Conservation (phyloP, 2,329 filamentous ascomycete species). For the Cladosporium halotolerans region DNA sequence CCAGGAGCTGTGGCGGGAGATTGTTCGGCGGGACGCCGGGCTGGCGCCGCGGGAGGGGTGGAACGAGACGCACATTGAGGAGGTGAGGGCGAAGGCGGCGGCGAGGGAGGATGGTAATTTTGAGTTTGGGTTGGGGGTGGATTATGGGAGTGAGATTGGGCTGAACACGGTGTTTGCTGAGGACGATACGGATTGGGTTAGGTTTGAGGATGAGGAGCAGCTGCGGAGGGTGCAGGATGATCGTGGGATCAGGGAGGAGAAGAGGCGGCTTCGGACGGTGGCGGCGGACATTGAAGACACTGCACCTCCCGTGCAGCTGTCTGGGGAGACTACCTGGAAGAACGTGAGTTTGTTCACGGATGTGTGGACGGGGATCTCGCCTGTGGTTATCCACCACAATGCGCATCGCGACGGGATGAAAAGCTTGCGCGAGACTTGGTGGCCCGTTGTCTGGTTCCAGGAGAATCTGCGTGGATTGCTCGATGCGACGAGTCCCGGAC, state of each 20-base stretch:
- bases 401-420: slow-evolving; percentile 18
- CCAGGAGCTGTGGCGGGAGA: slow-evolving; percentile 27
- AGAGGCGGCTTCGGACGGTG: slow-evolving; percentile 13
- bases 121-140: slow-evolving; percentile 28
- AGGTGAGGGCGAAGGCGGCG: slow-evolving; percentile 20
- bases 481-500: slow-evolving; percentile 16
- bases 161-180: slow-evolving; percentile 23
- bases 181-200: slow-evolving; percentile 23
- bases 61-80: slow-evolving; percentile 17
- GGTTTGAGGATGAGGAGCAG: slow-evolving; percentile 15
- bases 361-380: slow-evolving; percentile 19
- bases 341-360: slow-evolving; percentile 22
- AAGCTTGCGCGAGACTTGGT: slow-evolving; percentile 17
- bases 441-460: slow-evolving; percentile 22
- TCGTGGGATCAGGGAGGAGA: slow-evolving; percentile 11
- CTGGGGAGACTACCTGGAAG: slow-evolving; percentile 17
- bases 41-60: neutral
- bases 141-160: slow-evolving; percentile 23
- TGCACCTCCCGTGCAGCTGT: slow-evolving; percentile 20
- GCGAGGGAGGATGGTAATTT: slow-evolving; percentile 37
- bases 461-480: slow-evolving; percentile 15
- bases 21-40: slow-evolving; percentile 33
- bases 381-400: slow-evolving; percentile 24
- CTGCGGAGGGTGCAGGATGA: slow-evolving; percentile 14
- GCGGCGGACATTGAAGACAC: slow-evolving; percentile 19